Evolutionary conservation across 352 stramenopile species (phyloP).

Genomic region (Phytophthora fragariae): DNA sequence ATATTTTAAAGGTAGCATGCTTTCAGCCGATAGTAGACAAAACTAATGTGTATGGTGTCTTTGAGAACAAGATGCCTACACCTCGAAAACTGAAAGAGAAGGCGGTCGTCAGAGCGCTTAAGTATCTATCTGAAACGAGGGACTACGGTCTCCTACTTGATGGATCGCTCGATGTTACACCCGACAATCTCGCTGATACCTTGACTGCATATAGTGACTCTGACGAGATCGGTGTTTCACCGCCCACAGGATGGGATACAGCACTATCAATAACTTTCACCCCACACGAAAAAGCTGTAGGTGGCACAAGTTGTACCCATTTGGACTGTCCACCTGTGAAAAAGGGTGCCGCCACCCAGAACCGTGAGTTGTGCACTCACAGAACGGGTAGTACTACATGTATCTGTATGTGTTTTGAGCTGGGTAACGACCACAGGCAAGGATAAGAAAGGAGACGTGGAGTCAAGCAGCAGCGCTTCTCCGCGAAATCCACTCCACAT

Average conservation of each 20-base stretch:
- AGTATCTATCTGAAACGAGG: not conserved
- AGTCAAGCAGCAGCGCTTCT: constrained; percentile 5
- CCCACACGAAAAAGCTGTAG: not conserved
- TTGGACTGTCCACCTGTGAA: not conserved
- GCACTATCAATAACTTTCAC: not conserved
- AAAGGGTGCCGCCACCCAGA: not conserved
- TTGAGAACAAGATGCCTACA: no score
- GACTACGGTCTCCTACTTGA: not conserved
- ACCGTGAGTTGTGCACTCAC: not conserved
- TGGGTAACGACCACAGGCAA: constrained; percentile 63
- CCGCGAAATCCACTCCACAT: constrained; percentile 6
- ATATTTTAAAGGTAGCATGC: no score
- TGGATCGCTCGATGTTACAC: not conserved
- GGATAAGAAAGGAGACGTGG: constrained; percentile 37
- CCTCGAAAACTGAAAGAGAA: not conserved
- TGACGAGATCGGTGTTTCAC: not conserved
- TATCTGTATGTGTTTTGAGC: not conserved
- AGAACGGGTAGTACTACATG: not conserved
- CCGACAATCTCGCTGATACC: not conserved
- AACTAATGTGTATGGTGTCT: no score
- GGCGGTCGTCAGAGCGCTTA: not conserved
- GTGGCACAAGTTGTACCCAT: not conserved
- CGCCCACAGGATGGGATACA: not conserved
- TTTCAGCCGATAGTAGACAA: no score
- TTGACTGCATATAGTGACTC: not conserved